A percentile compares a stretch with the other conserved stretches of the same genome.
These are phyloP conservation scores for Pseudognaphalium luteoalbum DNA, from an alignment of 129 eudicot species.

Conservation along the genomic window DNA sequence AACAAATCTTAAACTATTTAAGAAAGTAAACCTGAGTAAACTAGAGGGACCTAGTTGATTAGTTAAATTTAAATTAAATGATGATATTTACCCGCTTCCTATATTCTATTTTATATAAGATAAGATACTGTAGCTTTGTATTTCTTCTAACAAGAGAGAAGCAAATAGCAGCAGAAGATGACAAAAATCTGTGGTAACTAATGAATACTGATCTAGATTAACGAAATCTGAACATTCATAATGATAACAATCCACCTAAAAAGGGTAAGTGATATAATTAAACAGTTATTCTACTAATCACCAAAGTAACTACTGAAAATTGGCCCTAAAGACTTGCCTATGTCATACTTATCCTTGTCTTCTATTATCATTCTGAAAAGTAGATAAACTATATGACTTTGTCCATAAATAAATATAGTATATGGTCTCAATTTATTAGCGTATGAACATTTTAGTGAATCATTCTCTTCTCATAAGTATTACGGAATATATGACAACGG, in stretches of 20 bases:
- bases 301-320: not conserved
- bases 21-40: too few relatives aligned
- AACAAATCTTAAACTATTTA: too few relatives aligned
- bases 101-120: too few relatives aligned
- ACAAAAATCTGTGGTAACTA: not conserved
- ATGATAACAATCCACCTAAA: too few relatives aligned
- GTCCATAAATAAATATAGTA: not conserved
- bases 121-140: not conserved
- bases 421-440: not conserved
- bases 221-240: too few relatives aligned
- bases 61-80: too few relatives aligned
- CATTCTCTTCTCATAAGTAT: not conserved
- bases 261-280: not conserved
- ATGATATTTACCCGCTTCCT: too few relatives aligned
- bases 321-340: not conserved
- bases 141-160: not conserved
- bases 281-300: not conserved
- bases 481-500: not conserved
- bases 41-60: too few relatives aligned
- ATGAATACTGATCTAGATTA: too few relatives aligned
- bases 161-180: not conserved
- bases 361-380: not conserved
- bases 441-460: not conserved
- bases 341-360: not conserved
- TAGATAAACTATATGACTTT: not conserved